These are phyloP conservation scores for Aspergillus cristatus DNA, from an alignment of 495 filamentous ascomycete genomes.

Conservation along the genomic window DNA sequence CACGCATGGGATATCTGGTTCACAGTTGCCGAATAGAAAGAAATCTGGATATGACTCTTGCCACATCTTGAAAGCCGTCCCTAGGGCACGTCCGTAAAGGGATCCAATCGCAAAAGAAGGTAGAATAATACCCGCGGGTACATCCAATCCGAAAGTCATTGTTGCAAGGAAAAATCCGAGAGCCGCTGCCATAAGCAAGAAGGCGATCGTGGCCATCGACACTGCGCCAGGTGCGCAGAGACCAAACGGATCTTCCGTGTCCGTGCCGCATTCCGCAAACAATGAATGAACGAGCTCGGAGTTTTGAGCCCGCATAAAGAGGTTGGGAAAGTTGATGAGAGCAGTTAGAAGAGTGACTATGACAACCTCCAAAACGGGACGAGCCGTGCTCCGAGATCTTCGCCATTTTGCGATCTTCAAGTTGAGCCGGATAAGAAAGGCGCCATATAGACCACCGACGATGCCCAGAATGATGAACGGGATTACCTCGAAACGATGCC, in stretches of 20 bases:
- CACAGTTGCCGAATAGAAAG: conserved; percentile 70
- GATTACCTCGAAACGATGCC: conserved; percentile 91
- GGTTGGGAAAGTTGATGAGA: conserved; percentile 86
- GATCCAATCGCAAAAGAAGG: conserved; percentile 97
- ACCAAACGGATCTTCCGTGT: conserved; percentile 72
- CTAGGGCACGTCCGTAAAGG: conserved; percentile 82
- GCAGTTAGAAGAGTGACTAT: conserved; percentile 70
- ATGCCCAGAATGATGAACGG: conserved; percentile 85
- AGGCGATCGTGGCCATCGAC: conserved; percentile 63
- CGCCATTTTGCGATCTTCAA: conserved; percentile 81
- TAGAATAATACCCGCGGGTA: conserved; percentile 92
- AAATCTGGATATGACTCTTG: conserved; percentile 67
- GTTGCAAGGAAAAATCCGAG: conserved; percentile 80
- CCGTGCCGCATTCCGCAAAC: conserved; percentile 78
- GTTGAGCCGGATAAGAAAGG: conserved; percentile 89
- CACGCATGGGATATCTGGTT: conserved; percentile 82
- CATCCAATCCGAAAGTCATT: conserved; percentile 90
- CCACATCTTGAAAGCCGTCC: conserved; percentile 83
- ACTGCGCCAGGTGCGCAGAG: conserved; percentile 72
- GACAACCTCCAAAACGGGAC: conserved; percentile 68
- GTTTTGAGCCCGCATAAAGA: conserved; percentile 87
- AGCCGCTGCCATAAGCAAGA: conserved; percentile 69
- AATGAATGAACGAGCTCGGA: conserved; percentile 87
- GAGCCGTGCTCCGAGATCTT: conserved; percentile 43
- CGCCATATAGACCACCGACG: conserved; percentile 85